Base-by-base conservation (phyloP, 2,329 filamentous ascomycete genomes). In the Pyrenochaeta sp. region DNA sequence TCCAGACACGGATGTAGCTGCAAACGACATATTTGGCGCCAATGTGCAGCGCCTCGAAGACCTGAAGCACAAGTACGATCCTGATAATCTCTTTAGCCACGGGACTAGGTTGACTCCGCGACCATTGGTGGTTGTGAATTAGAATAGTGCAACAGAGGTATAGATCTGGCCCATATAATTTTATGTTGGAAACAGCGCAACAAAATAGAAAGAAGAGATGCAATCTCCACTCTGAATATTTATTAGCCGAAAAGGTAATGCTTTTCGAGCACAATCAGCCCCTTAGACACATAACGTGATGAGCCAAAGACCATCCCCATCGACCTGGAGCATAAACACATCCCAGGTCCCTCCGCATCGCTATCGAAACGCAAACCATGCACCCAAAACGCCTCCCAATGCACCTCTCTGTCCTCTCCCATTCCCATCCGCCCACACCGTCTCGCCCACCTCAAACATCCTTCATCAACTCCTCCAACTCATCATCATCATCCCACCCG, bases 401-500 rank as follows among this genome's bases (percentile, higher is more conserved):
- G 50, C 49, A 53, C 28, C 8, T 19, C 10, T 20, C 19, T n/a
- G 15, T 14, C 35, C 7, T 13, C 10, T 20, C 4, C n/a, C n/a
- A n/a, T n/a, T n/a, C 6, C 17, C 21, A 6, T 23, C 8, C 19
- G 11, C 24, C 35, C 6, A 9, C 22, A 15, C 2, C 26, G 9
- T 23, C 39, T 28, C 41, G 13, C 10, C 35, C 11, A 22, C 22
- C 24, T 7, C 22, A 72, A 27, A 72, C 65, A 43, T 67, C 69
- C 60, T 66, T 69, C 52, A 72, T 54, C 36, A 72, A 43, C 51
- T 68, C 67, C 65, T 88, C 85, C 67, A 89, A 68, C 67, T 91
- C 87, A 65, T 91, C 87, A 60, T 92, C 89, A 67, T 95, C 90
- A 75, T 89, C 91, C 66, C 67, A 67, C 0, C 87, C 89, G 3